Conservation (phyloP, 331 rosid genomes). For the Pyracantha coccinea region DNA sequence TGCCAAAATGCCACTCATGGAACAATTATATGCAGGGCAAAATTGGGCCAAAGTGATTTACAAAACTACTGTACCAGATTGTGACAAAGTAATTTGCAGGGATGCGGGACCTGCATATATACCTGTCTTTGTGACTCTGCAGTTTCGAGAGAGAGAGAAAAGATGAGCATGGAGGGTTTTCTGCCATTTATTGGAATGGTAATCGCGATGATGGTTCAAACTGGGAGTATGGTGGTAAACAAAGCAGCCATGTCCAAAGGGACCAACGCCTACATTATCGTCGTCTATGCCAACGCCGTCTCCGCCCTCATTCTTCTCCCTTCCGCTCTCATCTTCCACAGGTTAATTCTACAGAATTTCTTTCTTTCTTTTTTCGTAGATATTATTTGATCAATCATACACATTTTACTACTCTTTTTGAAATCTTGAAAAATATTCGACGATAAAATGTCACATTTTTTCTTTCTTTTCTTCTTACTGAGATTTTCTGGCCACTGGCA, state of each 20-base stretch:
- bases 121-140: neutral
- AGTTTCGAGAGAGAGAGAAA: neutral
- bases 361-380: neutral
- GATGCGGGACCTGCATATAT: neutral
- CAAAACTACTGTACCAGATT: neutral
- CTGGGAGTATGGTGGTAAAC: slow-evolving; percentile 27
- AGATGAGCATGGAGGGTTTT: neutral
- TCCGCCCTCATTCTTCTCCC: slow-evolving; percentile 31
- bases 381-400: neutral
- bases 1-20: too few species aligned
- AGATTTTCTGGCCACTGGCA: slow-evolving; percentile 1
- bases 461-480: neutral
- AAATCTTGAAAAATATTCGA: too few species aligned
- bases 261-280: slow-evolving; percentile 24
- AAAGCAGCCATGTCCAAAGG: slow-evolving; percentile 35
- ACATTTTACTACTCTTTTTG: too few species aligned
- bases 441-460: neutral
- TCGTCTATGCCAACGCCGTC: slow-evolving; percentile 26
- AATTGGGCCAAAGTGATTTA: neutral
- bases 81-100: neutral
- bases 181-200: slow-evolving; percentile 34
- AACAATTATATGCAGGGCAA: neutral
- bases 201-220: slow-evolving; percentile 23
- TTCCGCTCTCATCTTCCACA: slow-evolving; percentile 10
- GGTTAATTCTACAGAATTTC: slow-evolving; percentile 9